Evolutionary conservation across 2,329 filamentous ascomycete species (phyloP), one percentile per base, ranked within the genome.

Genomic region (Harringtonia lauricola): DNA sequence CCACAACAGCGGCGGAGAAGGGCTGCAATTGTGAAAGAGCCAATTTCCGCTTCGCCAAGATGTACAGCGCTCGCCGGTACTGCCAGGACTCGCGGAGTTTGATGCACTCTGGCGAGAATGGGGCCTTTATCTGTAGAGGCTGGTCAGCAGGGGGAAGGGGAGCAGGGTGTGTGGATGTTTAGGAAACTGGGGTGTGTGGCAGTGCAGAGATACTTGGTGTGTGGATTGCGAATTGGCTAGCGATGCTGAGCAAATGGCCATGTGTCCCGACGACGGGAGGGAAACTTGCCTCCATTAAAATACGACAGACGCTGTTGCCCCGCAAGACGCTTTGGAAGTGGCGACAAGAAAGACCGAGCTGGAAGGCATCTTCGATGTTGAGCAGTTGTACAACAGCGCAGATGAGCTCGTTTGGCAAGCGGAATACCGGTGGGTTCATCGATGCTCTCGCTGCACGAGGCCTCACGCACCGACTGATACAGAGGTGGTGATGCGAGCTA

Each of bases 381-480:
- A 86, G 64, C 44, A 66, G 60, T 8, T 64, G 63, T 8, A 71
- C 66, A 41, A 85, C 70, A 41, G 73, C 67, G 40, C 73, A 72
- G 24, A 83, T 60, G n/a, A 85, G 64, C 59, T 86, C 82, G 54
- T 74, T 79, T 0, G 81, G 80, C 13, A 85, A 46, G 15, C 46
- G 50, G 30, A 57, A 46, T 19, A 67, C 51, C 39, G 57, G 55
- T 58, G 64, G 63, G 41, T 36, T 42, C 39, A 41, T 41, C 4
- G 17, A 19, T 18, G 21, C 17, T 4, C n/a, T 7, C 10, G 37
- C 26, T 14, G 24, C n/a, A 15, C 37, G n/a, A 5, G 5, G 15
- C 30, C 13, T 15, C 5, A 13, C 30, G 13, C n/a, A 33, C n/a
- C 30, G n/a, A 6, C 15, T 7, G 24, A 26, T 10, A 26, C 24